Base-by-base conservation (phyloP, 768 basidiomycete species). In the Fomitopsis pulvina region DNA sequence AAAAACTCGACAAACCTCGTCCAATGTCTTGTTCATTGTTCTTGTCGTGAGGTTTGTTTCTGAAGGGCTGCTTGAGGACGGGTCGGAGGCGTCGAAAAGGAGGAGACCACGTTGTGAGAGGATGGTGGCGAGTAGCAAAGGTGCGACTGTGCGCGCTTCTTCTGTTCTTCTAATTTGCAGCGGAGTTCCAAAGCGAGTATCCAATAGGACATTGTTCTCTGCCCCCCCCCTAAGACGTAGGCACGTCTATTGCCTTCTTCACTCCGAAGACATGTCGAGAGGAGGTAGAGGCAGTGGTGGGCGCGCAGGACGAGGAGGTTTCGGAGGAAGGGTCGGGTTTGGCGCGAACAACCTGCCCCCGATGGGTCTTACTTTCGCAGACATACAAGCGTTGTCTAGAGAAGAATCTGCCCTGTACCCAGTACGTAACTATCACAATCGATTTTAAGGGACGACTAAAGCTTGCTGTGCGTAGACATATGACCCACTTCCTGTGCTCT, bases 341-440 rank as follows among this genome's bases (percentile, higher is more conserved):
- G 67, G 70, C 39, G 55, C 66, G 25, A 57, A 57, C 18, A 66
- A 55, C 41, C 64, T 76, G 30, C 82, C 80, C 2, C 86, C 87
- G 0, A 87, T 89, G 81, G 89, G 90, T 18, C 75, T 92, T 26
- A 81, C 83, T 5, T 87, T 86, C 62, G 78, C 83, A 38, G 89
- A 92, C 63, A 74, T 92, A 45, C 85, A 88, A 63, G 75, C 79
- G 43, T 67, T 91, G 60, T 84, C 86, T 16, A 73, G 84, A 50
- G 90, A 91, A 64, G 83, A 75, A 50, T 83, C 85, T 34, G 81
- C 81, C 25, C 68, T 90, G 63, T 92, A 90, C 71, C 90, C 90
- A 43, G 88, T 90, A 75, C 68, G 87, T 57, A 16, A 20, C 20
- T 18, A 9, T 8, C 29, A 3, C 4, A 27, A 21, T 12, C 18